These are phyloP conservation scores for Phaeophleospora eucalypticola DNA, from an alignment of 2,329 filamentous ascomycete species.

Conservation along the genomic window DNA sequence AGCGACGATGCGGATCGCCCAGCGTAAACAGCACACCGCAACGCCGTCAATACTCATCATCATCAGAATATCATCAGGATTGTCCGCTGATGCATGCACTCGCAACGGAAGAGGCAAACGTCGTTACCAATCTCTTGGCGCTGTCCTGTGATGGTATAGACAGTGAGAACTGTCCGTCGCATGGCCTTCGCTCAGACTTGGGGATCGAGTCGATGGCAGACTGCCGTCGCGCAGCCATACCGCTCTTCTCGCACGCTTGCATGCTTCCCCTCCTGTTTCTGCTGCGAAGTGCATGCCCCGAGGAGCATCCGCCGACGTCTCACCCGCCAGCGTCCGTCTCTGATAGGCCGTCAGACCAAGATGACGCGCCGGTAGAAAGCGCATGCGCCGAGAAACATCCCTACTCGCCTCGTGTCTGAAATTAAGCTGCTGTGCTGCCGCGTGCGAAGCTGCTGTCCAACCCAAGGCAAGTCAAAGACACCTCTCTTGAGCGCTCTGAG, in stretches of 20 bases:
- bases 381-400: conserved; percentile 15
- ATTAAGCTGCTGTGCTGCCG: conserved; percentile 18
- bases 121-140: background rate
- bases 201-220: background rate
- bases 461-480: conserved; percentile 12
- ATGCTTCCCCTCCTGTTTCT: conserved; percentile 3
- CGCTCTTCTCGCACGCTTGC: conserved; percentile 4
- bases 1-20: too few relatives aligned
- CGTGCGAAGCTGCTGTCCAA: conserved; percentile 12
- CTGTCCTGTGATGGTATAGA: conserved; percentile 5
- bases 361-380: conserved; percentile 7
- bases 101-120: background rate
- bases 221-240: conserved; percentile 5
- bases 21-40: too few relatives aligned
- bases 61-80: too few relatives aligned
- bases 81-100: background rate
- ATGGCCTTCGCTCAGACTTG: background rate
- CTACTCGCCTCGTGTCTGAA: conserved; percentile 22
- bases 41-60: background rate
- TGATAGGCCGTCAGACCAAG: conserved; percentile 13
- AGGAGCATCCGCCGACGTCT: conserved; percentile 9
- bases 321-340: conserved; percentile 9
- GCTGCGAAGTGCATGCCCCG: conserved; percentile 2
- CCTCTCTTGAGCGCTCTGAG: too few relatives aligned
- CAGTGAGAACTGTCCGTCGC: conserved; percentile 4